Conservation (phyloP, 345 rosid species). For the Schrenkiella parvula region DNA sequence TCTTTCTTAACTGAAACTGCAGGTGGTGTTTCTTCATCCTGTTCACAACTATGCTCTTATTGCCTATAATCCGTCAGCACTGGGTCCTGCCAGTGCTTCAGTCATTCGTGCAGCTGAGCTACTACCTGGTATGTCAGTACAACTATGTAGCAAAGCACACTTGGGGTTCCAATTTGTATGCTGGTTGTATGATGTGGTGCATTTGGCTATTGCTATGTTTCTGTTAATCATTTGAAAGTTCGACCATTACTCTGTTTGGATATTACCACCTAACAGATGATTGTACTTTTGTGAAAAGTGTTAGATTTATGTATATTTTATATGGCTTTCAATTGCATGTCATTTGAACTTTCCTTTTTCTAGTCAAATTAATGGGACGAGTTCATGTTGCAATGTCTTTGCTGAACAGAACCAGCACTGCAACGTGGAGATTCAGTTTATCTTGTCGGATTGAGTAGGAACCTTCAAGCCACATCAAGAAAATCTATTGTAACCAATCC, state of each 20-base stretch:
- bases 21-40: slow-evolving; percentile 98
- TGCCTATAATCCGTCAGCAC: slow-evolving; percentile 79
- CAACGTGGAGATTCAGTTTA: slow-evolving; percentile 87
- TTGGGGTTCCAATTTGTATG: neutral
- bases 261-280: neutral
- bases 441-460: slow-evolving; percentile 88
- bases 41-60: slow-evolving; percentile 92
- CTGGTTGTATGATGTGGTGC: neutral
- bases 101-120: slow-evolving; percentile 81
- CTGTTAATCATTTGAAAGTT: neutral
- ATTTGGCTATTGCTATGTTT: neutral
- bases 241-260: slow-evolving; percentile 3
- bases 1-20: slow-evolving; percentile 28
- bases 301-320: neutral
- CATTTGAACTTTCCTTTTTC: neutral
- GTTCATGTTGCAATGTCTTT: neutral
- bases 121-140: slow-evolving; percentile 63
- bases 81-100: slow-evolving; percentile 69
- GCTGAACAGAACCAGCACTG: slow-evolving; percentile 68
- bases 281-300: neutral
- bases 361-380: neutral
- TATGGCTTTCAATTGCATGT: slow-evolving; percentile 3
- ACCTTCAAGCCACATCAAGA: slow-evolving; percentile 87
- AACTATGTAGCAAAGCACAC: slow-evolving; percentile 10
- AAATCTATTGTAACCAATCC: slow-evolving; percentile 88